These are phyloP conservation scores for Diaporthe vexans DNA, from an alignment of 2,329 filamentous ascomycete species.

Conservation along the genomic window DNA sequence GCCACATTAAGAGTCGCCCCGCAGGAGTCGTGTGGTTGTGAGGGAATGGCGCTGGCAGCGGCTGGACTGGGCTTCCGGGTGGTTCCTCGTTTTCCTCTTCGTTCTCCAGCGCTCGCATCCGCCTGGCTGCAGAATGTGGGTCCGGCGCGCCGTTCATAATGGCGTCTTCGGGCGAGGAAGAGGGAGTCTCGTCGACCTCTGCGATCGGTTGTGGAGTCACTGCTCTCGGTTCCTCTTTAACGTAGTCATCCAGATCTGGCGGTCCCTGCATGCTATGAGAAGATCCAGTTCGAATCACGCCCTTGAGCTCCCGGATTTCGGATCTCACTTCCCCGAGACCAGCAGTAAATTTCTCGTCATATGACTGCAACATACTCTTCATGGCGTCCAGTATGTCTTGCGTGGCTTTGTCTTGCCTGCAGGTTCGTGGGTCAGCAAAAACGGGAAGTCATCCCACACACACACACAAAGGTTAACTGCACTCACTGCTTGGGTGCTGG, in stretches of 20 bases:
- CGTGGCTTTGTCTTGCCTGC: slow-evolving; percentile 71
- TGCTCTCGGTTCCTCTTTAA: slow-evolving; percentile 23
- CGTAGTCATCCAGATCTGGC: neutral
- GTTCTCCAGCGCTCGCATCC: slow-evolving; percentile 50
- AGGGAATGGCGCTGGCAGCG: slow-evolving; percentile 79
- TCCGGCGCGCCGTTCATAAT: slow-evolving; percentile 35
- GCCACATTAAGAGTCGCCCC: slow-evolving; percentile 82
- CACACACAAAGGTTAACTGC: neutral
- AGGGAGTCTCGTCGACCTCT: slow-evolving; percentile 27
- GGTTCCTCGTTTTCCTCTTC: slow-evolving; percentile 49
- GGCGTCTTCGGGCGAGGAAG: slow-evolving; percentile 34
- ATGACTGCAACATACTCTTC: slow-evolving; percentile 52
- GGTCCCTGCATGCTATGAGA: slow-evolving; percentile 28
- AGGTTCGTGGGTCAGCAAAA: slow-evolving; percentile 6
- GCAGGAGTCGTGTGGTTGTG: slow-evolving; percentile 92
- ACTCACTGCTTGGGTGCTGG: slow-evolving; percentile 91
- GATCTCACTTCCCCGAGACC: slow-evolving; percentile 52
- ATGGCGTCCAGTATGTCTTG: slow-evolving; percentile 73
- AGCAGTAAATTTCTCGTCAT: slow-evolving; percentile 45
- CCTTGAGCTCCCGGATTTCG: slow-evolving; percentile 42
- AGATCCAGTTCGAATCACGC: slow-evolving; percentile 21
- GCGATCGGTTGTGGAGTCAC: slow-evolving; percentile 26
- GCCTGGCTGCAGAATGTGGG: slow-evolving; percentile 45
- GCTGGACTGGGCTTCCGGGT: slow-evolving; percentile 57
- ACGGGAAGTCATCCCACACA: neutral